phyloP scores from a whole-genome alignment of 2,329 filamentous ascomycete species.

The Chaetomiaceae sp. region DNA sequence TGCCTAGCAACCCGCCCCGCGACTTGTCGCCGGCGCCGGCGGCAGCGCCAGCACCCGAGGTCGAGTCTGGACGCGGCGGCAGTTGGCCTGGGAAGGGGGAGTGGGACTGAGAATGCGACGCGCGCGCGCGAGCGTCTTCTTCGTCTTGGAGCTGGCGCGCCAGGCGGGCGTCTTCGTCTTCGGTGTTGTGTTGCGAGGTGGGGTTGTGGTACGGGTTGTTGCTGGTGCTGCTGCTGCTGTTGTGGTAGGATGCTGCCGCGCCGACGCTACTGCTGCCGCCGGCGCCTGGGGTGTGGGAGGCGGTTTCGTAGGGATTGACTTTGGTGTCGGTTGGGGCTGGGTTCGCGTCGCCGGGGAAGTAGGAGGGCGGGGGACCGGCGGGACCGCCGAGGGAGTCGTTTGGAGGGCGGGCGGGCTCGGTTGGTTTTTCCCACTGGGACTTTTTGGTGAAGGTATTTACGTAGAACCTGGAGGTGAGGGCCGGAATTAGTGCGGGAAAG shows the following conservation, averaged over 20 bases:
- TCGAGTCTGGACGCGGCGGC: conserved; percentile 37
- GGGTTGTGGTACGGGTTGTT: conserved; percentile 25
- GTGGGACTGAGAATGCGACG: conserved; percentile 24
- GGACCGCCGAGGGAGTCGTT: conserved; percentile 35
- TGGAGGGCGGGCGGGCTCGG: conserved; percentile 53
- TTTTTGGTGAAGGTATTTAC: conserved; percentile 83
- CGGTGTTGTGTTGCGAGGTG: too few relatives aligned
- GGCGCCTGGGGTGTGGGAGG: too few relatives aligned
- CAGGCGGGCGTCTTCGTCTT: conserved; percentile 65
- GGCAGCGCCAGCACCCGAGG: too few relatives aligned
- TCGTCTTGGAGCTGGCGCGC: conserved; percentile 78
- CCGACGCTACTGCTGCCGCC: not conserved
- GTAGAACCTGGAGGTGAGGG: conserved; percentile 64
- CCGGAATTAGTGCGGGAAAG: conserved; percentile 3
- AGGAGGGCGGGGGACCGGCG: conserved; percentile 63
- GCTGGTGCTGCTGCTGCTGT: conserved; percentile 32
- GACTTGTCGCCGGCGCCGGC: not conserved
- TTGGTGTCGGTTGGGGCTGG: conserved; percentile 55
- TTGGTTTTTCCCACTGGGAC: conserved; percentile 87
- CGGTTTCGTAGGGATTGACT: conserved; percentile 35
- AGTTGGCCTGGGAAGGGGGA: conserved; percentile 39
- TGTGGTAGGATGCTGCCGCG: not conserved
- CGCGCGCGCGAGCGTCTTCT: conserved; percentile 61
- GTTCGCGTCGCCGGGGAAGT: conserved; percentile 49
- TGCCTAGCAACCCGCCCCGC: conserved; percentile 40